Evolutionary conservation across 2,329 filamentous ascomycete species (phyloP).

Genomic region (Aspergillus pseudoviridinutans): DNA sequence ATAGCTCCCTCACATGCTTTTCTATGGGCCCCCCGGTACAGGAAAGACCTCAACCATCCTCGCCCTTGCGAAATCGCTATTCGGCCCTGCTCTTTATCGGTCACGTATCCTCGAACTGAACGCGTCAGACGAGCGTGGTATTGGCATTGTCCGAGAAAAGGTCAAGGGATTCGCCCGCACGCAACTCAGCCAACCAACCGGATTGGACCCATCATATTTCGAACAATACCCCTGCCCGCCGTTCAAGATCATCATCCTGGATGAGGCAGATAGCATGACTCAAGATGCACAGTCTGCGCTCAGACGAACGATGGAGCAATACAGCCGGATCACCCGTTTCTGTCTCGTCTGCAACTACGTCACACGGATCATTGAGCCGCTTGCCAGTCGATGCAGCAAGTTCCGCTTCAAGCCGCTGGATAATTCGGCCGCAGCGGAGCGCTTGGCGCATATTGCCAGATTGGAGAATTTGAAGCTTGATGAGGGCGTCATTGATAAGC

Average conservation of each 20-base stretch:
- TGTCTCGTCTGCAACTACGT: slow-evolving; percentile 99
- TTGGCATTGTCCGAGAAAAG: slow-evolving; percentile 93
- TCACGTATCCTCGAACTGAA: slow-evolving; percentile 97
- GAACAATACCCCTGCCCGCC: slow-evolving; percentile 85
- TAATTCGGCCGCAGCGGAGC: slow-evolving; percentile 72
- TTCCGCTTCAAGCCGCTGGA: slow-evolving; percentile 97
- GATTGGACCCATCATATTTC: slow-evolving; percentile 58
- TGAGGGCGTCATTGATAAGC: slow-evolving; percentile 72
- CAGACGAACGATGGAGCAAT: slow-evolving; percentile 95
- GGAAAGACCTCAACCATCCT: slow-evolving; percentile 98
- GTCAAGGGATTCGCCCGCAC: slow-evolving; percentile 97
- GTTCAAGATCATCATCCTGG: slow-evolving; percentile 98
- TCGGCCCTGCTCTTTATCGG: slow-evolving; percentile 89
- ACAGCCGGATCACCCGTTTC: slow-evolving; percentile 92
- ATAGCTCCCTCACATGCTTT: slow-evolving; percentile 95
- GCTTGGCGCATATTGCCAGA: slow-evolving; percentile 77
- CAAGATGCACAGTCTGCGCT: slow-evolving; percentile 94
- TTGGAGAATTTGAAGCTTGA: slow-evolving; percentile 74
- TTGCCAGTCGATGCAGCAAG: slow-evolving; percentile 90
- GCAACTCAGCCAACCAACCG: slow-evolving; percentile 79
- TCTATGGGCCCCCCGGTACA: slow-evolving; percentile 95
- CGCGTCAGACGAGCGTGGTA: slow-evolving; percentile 96
- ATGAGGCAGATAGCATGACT: slow-evolving; percentile 98
- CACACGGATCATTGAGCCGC: slow-evolving; percentile 92
- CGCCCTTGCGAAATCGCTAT: slow-evolving; percentile 93